Base-by-base conservation (phyloP, 108 stramenopile species). In the Cyclostephanos tholiformis region DNA sequence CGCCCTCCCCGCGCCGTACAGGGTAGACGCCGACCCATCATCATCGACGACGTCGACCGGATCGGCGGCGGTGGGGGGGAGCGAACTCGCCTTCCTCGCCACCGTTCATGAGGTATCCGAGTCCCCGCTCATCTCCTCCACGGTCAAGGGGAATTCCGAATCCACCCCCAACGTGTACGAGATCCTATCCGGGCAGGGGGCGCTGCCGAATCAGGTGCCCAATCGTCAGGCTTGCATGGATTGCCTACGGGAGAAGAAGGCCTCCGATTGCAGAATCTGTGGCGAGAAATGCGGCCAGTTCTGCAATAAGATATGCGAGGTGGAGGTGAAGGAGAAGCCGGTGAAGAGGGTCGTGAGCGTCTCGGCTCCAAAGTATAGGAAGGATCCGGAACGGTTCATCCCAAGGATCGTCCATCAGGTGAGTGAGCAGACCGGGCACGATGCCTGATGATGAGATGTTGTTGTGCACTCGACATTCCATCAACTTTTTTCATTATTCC, bases 201-300 rank as follows among this genome's bases (percentile, higher is more conserved):
- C 71, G 53, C 62, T 77, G 1, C 81, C 82, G 23, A 84, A 77
- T 56, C 75, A 80, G 53, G 75, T 71, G n/a, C 63, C 64, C 38
- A 51, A 76, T 17, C 76, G 83, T 44, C 83, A 81, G 58, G 69
- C 77, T 41, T 84, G 88, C 38, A 58, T 87, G 83, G 74, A 77
- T 66, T 95, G 93, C 62, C 72, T 93, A 12, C 65, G 85, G 10
- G 80, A 89, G 65, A 88, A 89, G 71, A 76, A 49, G 39, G 92
- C 89, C 11, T 77, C 89, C 30, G 75, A 77, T 44, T 89, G 90
- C 46, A 53, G 71, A 62, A 84, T 50, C 0, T 89, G 88, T 57
- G 57, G 44, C 2, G 41, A 52, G 44, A 74, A 63, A 1, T 91
- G 94, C 64, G 82, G 85, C 3, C 87, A 85, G 64, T 95, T 86